Conservation (phyloP, 2,329 filamentous ascomycete species). For the Clarireedia homoeocarpa region DNA sequence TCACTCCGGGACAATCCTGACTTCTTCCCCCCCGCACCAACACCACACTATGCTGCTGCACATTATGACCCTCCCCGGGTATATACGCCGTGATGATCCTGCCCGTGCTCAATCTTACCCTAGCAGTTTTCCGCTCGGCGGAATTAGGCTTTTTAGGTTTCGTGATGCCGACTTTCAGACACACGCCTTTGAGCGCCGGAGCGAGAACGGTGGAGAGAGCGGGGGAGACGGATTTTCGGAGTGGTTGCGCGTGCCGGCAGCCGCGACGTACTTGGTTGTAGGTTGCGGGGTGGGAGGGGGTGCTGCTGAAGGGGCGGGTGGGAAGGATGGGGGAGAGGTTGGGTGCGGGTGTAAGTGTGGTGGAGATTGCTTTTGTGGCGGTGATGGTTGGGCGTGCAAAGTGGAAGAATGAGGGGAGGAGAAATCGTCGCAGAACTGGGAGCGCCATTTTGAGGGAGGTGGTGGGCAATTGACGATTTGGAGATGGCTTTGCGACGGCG, state of each 20-base stretch:
- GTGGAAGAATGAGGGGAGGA: slow-evolving; percentile 15
- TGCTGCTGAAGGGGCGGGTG: slow-evolving; percentile 21
- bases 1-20: slow-evolving; percentile 98
- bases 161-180: slow-evolving; percentile 85
- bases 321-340: slow-evolving; percentile 26
- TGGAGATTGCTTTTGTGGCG: background rate
- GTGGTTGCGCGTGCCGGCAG: slow-evolving; percentile 70
- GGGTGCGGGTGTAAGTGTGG: slow-evolving; percentile 14
- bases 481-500: background rate
- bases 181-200: slow-evolving; percentile 90
- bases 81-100: slow-evolving; percentile 90
- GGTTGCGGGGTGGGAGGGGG: background rate
- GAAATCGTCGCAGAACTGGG: slow-evolving; percentile 21
- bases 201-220: slow-evolving; percentile 62
- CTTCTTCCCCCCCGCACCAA: slow-evolving; percentile 86
- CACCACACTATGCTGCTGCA: slow-evolving; percentile 97
- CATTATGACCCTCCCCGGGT: slow-evolving; percentile 95
- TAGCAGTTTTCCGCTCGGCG: slow-evolving; percentile 89
- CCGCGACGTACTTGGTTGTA: slow-evolving; percentile 35
- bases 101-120: slow-evolving; percentile 80
- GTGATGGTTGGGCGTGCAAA: background rate
- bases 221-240: slow-evolving; percentile 81
- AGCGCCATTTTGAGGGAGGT: slow-evolving; percentile 17
- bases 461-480: background rate
- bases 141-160: slow-evolving; percentile 99